Evolutionary conservation across 2,329 filamentous ascomycete genomes (phyloP), one percentile per base, ranked within the genome.

Genomic region (Fusarium goolgardi): DNA sequence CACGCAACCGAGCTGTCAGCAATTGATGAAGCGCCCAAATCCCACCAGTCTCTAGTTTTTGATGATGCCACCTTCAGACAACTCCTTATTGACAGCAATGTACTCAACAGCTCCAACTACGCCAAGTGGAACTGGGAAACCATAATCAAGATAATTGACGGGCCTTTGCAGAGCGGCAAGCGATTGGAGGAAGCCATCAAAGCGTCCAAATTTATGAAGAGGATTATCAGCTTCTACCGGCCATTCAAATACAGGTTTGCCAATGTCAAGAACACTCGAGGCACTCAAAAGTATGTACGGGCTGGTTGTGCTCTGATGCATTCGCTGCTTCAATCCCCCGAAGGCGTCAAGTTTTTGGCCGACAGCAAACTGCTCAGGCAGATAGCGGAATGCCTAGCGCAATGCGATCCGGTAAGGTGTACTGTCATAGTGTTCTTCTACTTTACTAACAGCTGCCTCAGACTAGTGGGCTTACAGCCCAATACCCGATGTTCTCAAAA

Each of bases 61-160:
- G 84, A 90, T 65, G 88, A 90, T 71, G 84, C 85, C 12, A 87
- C 86, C 1, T 90, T 90, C 71, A 84, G 88, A 21, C 87, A 90
- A 73, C 79, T 90, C 4, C 75, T 90, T 29, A 82, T 94, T 20
- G 92, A 98, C 63, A 96, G 93, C 6, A 90, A 93, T 55, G 93
- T 99, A 3, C 82, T 98, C 45, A 92, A 91, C 66, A 96, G 92
- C 63, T 93, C 93, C 65, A 97, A 97, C 71, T 97, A 92, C 74
- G 84, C 89, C 39, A 99, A 99, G 77, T 99, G 96, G 96, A 95
- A 97, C 76, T 99, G 96, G 96, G 93, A 97, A 65, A 83, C 97
- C 37, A 94, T 99, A 41, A 86, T 94, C 60, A 91, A 90, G 72
- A 89, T 98, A 53, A 94, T 99, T 35, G 95, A 98, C 76, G 96